phyloP scores from a whole-genome alignment of 352 stramenopile species.

The Pythium rhizo-oryzae region DNA sequence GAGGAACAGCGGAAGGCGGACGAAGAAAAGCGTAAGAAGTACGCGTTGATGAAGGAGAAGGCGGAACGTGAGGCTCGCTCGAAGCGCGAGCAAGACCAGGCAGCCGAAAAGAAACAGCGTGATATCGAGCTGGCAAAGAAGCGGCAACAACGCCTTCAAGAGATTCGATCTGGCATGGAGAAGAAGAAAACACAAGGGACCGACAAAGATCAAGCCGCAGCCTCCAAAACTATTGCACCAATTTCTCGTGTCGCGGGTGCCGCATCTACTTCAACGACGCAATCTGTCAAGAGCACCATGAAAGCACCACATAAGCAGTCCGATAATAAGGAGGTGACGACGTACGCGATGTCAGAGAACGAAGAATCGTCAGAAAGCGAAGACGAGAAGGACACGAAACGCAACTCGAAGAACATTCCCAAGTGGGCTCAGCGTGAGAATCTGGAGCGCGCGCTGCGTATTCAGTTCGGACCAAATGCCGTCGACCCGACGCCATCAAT shows the following conservation, averaged over 20 bases:
- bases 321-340: slow-evolving; percentile 34
- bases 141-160: slow-evolving; percentile 61
- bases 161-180: slow-evolving; percentile 68
- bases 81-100: slow-evolving; percentile 55
- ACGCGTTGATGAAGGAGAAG: slow-evolving; percentile 57
- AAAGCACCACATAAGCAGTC: slow-evolving; percentile 28
- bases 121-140: slow-evolving; percentile 65
- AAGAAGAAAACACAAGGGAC: slow-evolving; percentile 62
- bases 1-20: slow-evolving; percentile 59
- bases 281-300: slow-evolving; percentile 17
- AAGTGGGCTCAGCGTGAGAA: slow-evolving; percentile 78
- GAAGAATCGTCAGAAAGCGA: slow-evolving; percentile 66
- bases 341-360: slow-evolving; percentile 85
- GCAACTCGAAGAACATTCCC: slow-evolving; percentile 78
- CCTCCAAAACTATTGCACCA: slow-evolving; percentile 15
- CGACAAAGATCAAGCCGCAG: slow-evolving; percentile 37
- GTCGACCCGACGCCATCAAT: slow-evolving; percentile 77
- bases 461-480: slow-evolving; percentile 76
- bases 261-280: slow-evolving; percentile 5
- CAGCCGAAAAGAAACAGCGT: slow-evolving; percentile 61
- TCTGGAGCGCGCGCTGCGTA: slow-evolving; percentile 63
- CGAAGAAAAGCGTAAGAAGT: slow-evolving; percentile 70
- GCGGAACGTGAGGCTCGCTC: slow-evolving; percentile 55
- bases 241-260: slow-evolving; percentile 16
- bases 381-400: slow-evolving; percentile 37